phyloP scores from a whole-genome alignment of 2,329 filamentous ascomycete species.

The Paracorniculantispora psalliotae region DNA sequence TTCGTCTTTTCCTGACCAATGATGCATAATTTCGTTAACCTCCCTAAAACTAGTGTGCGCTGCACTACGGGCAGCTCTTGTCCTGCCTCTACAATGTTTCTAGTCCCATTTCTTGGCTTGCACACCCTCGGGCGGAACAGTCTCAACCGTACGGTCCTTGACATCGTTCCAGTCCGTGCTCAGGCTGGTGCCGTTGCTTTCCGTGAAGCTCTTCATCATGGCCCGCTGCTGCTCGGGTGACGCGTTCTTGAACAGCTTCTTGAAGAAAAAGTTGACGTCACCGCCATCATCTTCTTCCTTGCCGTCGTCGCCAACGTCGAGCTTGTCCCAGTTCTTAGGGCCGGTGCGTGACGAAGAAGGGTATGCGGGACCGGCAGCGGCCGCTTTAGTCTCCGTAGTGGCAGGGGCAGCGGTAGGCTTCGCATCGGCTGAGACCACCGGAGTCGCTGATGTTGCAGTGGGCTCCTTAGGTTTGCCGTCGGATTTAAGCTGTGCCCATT shows the following conservation, averaged over 20 bases:
- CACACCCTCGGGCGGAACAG: constrained; percentile 69
- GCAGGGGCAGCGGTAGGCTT: neutral
- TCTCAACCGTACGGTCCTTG: constrained; percentile 64
- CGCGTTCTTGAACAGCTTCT: constrained; percentile 74
- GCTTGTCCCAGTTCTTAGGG: constrained; percentile 87
- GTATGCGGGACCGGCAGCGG: constrained; percentile 52
- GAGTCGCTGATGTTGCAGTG: neutral
- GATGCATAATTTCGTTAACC: neutral
- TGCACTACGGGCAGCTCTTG: too few species aligned
- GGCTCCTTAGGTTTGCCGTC: constrained; percentile 14
- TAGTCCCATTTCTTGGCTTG: constrained; percentile 65
- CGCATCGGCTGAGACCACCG: constrained; percentile 8
- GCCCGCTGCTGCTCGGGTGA: constrained; percentile 78
- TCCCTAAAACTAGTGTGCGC: too few species aligned
- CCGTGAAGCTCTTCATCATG: constrained; percentile 96
- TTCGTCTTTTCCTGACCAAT: neutral
- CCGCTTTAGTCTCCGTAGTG: neutral
- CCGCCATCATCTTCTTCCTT: constrained; percentile 54
- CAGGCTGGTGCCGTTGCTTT: constrained; percentile 88
- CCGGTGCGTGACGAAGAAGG: constrained; percentile 81
- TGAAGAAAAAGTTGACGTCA: constrained; percentile 80
- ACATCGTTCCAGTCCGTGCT: constrained; percentile 93
- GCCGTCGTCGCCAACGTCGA: constrained; percentile 43
- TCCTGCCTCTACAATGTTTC: neutral
- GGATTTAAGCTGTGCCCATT: constrained; percentile 51